Evolutionary conservation across 352 stramenopile genomes (phyloP), one percentile per base, ranked within the genome.

Genomic region (Pythium biforme): DNA sequence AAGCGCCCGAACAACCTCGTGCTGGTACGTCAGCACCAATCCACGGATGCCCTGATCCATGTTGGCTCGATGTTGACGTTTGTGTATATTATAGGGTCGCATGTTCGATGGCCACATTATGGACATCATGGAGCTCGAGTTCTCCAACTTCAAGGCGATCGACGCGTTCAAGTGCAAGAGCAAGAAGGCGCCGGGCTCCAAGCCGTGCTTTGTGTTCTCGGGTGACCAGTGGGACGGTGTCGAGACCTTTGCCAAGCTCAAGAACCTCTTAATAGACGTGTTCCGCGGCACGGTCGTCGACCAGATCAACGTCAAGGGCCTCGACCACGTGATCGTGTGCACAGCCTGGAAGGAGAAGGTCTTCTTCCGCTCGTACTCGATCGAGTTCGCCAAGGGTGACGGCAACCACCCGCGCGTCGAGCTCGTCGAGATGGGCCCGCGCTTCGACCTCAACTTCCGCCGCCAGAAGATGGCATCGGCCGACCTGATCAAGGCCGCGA

Each of bases 1-100:
- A 99, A 99, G 76, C 86, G 97, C 68, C 94, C 97, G 19, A 98
- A 99, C 79, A 99, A 99, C 72, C 72, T 99, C 27, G 85, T 99
- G 20, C 70, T 99, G 41, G 77, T 86, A 60, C 19, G 58, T 34
- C 31, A 11, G 10, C 5, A 11, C 31, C 5, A 34, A 34, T 10
- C n/a, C n/a, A n/a, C n/a, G n/a, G n/a, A n/a, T n/a, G n/a, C n/a
- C n/a, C n/a, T n/a, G n/a, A n/a, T n/a, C n/a, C n/a, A n/a, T n/a
- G n/a, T n/a, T n/a, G n/a, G n/a, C n/a, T n/a, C n/a, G n/a, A n/a
- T n/a, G n/a, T n/a, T n/a, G n/a, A n/a, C n/a, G n/a, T n/a, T n/a
- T n/a, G n/a, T n/a, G n/a, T n/a, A 26, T 46, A 17, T 56, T 27
- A n/a, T 46, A 86, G 77, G 97, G 97, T 14, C 86, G 97, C 62